Base-by-base conservation (phyloP, 2,329 filamentous ascomycete species). In the Rugonectria rugulosa region DNA sequence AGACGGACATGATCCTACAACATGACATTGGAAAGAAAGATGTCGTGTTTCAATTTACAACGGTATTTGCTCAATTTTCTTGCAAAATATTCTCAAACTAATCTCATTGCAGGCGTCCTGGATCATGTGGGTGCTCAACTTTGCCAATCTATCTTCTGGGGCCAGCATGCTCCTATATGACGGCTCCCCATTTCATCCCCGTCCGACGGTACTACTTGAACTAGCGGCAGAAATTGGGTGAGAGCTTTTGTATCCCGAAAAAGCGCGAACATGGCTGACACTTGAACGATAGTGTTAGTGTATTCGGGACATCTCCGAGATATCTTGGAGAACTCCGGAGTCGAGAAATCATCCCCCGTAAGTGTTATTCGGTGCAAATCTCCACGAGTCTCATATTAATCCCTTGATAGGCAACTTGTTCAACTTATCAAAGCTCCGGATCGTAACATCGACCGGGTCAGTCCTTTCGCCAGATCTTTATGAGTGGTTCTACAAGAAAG, bases 111-210 rank as follows among this genome's bases (percentile, higher is more conserved):
- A 58, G 56, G 47, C 51, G 9, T 54, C 51, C 4, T 58, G 56
- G 56, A 41, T 58, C 2, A 58, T 58, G 56, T 58, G 56, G 56
- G 51, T 55, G 0, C n/a, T 58, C 8, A 58, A 55, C 29, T 46
- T 57, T 17, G 27, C 46, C 3, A 51, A 54, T n/a, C 27, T 57
- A 3, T 46, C 50, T 2, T 46, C 24, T 5, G 55, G 50, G 4
- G 34, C 45, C 3, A 3, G 10, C 3, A 54, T 57, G 50, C 45
- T 57, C 11, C 44, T 57, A 3, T 57, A 54, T 10, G 55, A 57
- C 19, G 55, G 55, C 4, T 54, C 50, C 14, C 55, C 55, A 1
- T 55, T 57, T 15, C 45, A 57, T n/a, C 55, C 55, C 6, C 23
- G 45, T 2, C 55, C 55, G 26, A 43, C 45, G 9, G 17, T 38